Evolutionary conservation across 805 yeast species (phyloP), one percentile per base, ranked within the genome.

Genomic region (Metschnikowia drakensbergensis): DNA sequence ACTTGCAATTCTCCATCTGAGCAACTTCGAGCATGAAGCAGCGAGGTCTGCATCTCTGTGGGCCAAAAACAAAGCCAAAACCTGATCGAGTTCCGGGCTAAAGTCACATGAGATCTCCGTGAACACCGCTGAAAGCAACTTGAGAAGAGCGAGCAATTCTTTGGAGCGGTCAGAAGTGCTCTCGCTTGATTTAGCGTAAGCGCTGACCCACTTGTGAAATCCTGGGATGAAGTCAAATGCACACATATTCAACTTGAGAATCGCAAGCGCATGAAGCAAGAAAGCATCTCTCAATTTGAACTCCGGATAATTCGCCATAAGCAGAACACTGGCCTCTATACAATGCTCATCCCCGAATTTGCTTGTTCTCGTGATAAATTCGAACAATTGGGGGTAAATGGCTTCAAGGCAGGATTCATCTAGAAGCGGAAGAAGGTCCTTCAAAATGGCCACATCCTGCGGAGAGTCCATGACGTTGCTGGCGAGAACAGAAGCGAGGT

Each of bases 1-100:
- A 0, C 57, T 49, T 1, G 56, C 46, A 27, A 75, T 68, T 64
- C 81, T 76, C 89, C 88, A 84, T 51, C 83, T 74, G 13, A 82
- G 58, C 0, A 75, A 48, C 36, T 69, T 71, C 0, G 77, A 67
- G 0, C 76, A 69, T 3, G 54, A 47, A 0, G 62, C 47, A 0
- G 80, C 64, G 3, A 79, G 57, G 1, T 54, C 58, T 5, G 67
- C 72, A 23, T 74, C 77, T 29, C 67, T 69, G 31, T 64, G 55
- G 0, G 75, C 65, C 17, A 77, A 52, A 30, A 66, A 68, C n/a
- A 66, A 38, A 9, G 69, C 58, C 7, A 73, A 55, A 6, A 71
- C 39, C 10, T 46, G 23, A 46, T 64, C 68, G 6, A 36, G 32
- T 11, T 38, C 39, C 3, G 35, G 35, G n/a, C 9, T 13, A 9